A percentile compares a stretch with the other conserved stretches of the same genome.
Evolutionary conservation across 257 asterid species (phyloP).

Genomic region (Nicotiana otophora): DNA sequence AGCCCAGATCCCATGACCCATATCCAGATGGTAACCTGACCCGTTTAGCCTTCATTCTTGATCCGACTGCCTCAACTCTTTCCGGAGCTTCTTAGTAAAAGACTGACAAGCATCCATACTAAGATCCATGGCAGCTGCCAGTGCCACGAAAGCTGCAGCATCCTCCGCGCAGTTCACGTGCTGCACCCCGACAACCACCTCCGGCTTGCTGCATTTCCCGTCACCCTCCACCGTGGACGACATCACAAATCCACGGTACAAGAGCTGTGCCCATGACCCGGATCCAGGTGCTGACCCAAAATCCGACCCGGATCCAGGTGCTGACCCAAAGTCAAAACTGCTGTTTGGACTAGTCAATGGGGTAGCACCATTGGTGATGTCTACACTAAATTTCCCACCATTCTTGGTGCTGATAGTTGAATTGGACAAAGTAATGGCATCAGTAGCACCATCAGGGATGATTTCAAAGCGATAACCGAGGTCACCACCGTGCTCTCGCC

Average conservation of each 20-base stretch:
- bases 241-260: conserved; percentile 82
- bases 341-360: conserved; percentile 70
- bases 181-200: conserved; percentile 82
- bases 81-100: conserved; percentile 68
- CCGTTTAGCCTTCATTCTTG: conserved; percentile 21
- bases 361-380: conserved; percentile 58
- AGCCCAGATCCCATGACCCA: neutral
- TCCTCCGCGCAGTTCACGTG: conserved; percentile 89
- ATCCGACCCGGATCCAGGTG: conserved; percentile 52
- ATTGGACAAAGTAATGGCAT: conserved; percentile 54
- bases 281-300: conserved; percentile 57
- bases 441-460: conserved; percentile 71
- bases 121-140: conserved; percentile 89
- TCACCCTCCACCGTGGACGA: conserved; percentile 69
- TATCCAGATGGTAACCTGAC: conserved; percentile 6
- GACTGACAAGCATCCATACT: conserved; percentile 83
- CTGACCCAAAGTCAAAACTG: conserved; percentile 66
- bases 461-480: conserved; percentile 83
- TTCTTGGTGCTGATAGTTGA: conserved; percentile 43
- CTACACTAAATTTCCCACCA: conserved; percentile 72
- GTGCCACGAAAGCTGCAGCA: conserved; percentile 83
- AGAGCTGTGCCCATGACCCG: conserved; percentile 67
- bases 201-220: conserved; percentile 66
- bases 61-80: conserved; percentile 68
- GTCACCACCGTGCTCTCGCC: conserved; percentile 50